phyloP scores from a whole-genome alignment of 1,284 basidiomycete genomes.

The Melampsora medusae region DNA sequence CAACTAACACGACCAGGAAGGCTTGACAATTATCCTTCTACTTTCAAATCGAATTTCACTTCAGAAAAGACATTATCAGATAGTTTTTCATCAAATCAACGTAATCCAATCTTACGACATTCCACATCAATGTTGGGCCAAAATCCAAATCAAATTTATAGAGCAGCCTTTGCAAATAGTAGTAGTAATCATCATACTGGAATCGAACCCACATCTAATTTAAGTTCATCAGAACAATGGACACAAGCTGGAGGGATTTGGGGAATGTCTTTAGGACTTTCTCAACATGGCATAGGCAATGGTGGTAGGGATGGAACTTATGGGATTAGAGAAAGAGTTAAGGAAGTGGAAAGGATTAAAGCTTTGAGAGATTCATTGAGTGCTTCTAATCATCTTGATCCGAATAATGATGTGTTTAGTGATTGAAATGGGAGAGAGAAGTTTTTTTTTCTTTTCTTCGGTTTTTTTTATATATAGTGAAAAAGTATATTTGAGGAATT shows the following conservation, averaged over 20 bases:
- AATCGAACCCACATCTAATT: background rate
- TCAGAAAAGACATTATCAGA: background rate
- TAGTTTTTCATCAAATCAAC: background rate
- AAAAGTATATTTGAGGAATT: no score
- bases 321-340: conserved; percentile 32
- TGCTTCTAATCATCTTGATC: background rate
- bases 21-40: background rate
- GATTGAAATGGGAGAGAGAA: background rate
- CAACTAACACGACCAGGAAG: background rate
- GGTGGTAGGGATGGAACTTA: background rate
- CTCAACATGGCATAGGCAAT: background rate
- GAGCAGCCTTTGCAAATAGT: conserved; percentile 3
- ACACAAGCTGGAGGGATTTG: conserved; percentile 13
- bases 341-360: conserved; percentile 21
- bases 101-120: background rate
- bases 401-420: background rate
- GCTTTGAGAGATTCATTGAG: background rate
- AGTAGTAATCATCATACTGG: background rate
- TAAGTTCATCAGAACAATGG: background rate
- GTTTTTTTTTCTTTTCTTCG: background rate
- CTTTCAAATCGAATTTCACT: background rate
- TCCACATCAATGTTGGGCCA: background rate
- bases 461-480: background rate
- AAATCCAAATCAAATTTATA: background rate
- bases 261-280: conserved; percentile 16